Evolutionary conservation across 768 basidiomycete species (phyloP).

Genomic region (Cubamyces sp.): DNA sequence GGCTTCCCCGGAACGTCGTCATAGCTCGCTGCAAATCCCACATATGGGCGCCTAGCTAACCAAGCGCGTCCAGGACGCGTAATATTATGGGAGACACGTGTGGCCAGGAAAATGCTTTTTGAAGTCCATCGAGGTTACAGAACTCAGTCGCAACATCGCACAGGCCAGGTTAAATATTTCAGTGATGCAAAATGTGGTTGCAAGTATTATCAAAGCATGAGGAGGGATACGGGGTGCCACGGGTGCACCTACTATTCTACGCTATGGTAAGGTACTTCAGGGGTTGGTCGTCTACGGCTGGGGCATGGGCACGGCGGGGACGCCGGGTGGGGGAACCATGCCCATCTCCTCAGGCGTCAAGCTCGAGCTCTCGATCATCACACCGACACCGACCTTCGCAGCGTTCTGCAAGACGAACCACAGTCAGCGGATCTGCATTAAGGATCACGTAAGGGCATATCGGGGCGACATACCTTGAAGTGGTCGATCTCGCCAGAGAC

Average conservation of each 20-base stretch:
- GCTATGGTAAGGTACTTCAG: slow-evolving; percentile 24
- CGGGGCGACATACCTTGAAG: slow-evolving; percentile 70
- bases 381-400: slow-evolving; percentile 94
- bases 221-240: slow-evolving; percentile 22
- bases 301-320: slow-evolving; percentile 23
- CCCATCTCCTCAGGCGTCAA: slow-evolving; percentile 85
- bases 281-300: slow-evolving; percentile 14
- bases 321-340: slow-evolving; percentile 35
- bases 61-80: too few species aligned
- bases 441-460: not conserved
- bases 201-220: slow-evolving; percentile 27
- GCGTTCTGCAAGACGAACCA: slow-evolving; percentile 61
- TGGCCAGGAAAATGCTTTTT: not conserved
- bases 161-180: not conserved
- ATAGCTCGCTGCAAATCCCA: not conserved
- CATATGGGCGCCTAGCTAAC: too few species aligned
- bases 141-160: too few species aligned
- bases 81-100: not conserved
- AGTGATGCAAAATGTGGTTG: slow-evolving; percentile 19
- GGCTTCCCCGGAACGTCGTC: slow-evolving; percentile 2
- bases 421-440: not conserved
- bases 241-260: slow-evolving; percentile 25
- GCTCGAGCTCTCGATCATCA: slow-evolving; percentile 92
- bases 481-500: slow-evolving; percentile 98
- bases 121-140: not conserved